Evolutionary conservation across 2,329 filamentous ascomycete genomes (phyloP).

Genomic region (Ophiobolus disseminans): DNA sequence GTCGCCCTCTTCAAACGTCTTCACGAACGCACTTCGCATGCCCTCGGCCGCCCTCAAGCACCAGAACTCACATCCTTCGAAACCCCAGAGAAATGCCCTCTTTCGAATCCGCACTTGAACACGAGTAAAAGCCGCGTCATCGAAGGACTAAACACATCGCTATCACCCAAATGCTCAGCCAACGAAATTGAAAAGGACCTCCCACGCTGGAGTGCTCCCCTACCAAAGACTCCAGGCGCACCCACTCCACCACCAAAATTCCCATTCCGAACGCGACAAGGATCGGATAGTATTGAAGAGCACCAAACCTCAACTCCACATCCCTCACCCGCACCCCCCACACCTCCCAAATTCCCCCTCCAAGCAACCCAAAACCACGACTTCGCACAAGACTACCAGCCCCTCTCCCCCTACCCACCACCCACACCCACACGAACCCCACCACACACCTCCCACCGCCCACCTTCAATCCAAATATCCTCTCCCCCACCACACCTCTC

Average conservation of each 20-base stretch:
- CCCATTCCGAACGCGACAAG: no score
- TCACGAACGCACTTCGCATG: slow-evolving; percentile 47
- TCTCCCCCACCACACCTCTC: background rate
- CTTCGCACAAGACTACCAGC: no score
- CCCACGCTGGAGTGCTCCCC: background rate
- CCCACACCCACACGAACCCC: no score
- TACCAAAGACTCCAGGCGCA: background rate
- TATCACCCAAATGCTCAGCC: background rate
- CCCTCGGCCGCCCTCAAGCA: background rate
- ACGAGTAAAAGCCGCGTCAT: background rate
- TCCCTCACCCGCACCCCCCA: no score
- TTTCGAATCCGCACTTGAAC: background rate
- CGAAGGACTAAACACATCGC: background rate
- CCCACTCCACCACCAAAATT: background rate
- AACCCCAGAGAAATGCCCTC: background rate
- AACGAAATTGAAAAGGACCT: no score
- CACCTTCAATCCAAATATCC: background rate
- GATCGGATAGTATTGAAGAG: no score
- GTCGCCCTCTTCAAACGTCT: slow-evolving; percentile 54
- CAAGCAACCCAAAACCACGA: no score
- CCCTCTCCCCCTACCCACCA: background rate
- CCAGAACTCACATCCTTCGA: background rate
- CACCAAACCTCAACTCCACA: no score
- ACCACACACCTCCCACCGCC: background rate
- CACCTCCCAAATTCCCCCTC: no score